These are phyloP conservation scores for Rhizopogon rudus DNA, from an alignment of 768 basidiomycete species.

Conservation along the genomic window DNA sequence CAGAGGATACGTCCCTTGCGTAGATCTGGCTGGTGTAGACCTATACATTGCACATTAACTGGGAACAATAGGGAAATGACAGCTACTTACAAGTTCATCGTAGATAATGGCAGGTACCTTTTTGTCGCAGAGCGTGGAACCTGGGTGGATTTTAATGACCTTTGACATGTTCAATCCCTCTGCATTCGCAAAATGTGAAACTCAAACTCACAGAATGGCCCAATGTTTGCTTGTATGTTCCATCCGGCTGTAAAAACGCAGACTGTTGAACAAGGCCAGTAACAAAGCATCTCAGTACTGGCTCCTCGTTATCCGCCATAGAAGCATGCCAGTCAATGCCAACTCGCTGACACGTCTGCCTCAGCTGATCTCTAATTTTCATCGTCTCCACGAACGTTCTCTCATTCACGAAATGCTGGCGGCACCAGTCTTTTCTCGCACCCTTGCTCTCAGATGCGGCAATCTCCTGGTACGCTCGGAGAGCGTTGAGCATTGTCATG, in stretches of 20 bases:
- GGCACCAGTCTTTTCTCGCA: slow-evolving; percentile 72
- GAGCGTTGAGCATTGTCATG: slow-evolving; percentile 81
- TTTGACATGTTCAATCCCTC: slow-evolving; percentile 11
- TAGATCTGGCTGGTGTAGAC: slow-evolving; percentile 82
- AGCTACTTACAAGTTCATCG: slow-evolving; percentile 76
- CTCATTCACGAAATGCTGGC: slow-evolving; percentile 77
- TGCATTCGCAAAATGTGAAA: slow-evolving; percentile 6
- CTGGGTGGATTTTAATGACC: slow-evolving; percentile 89
- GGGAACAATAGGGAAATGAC: not conserved
- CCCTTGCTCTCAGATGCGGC: slow-evolving; percentile 39
- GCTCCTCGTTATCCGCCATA: slow-evolving; percentile 60
- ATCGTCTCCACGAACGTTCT: slow-evolving; percentile 73
- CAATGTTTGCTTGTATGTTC: slow-evolving; percentile 79
- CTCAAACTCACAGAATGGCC: slow-evolving; percentile 51
- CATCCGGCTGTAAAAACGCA: slow-evolving; percentile 81
- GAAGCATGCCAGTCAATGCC: slow-evolving; percentile 56
- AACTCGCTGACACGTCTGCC: slow-evolving; percentile 53
- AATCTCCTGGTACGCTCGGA: slow-evolving; percentile 77
- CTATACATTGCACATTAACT: slow-evolving; percentile 28
- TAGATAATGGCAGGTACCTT: slow-evolving; percentile 86
- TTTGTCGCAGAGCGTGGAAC: slow-evolving; percentile 76
- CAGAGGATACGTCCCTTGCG: slow-evolving; percentile 84
- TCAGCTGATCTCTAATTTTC: slow-evolving; percentile 78
- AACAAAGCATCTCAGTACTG: slow-evolving; percentile 66
- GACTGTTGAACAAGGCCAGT: slow-evolving; percentile 79